phyloP scores from a whole-genome alignment of 1,139 yeast genomes.

The Torulaspora pretoriensis region DNA sequence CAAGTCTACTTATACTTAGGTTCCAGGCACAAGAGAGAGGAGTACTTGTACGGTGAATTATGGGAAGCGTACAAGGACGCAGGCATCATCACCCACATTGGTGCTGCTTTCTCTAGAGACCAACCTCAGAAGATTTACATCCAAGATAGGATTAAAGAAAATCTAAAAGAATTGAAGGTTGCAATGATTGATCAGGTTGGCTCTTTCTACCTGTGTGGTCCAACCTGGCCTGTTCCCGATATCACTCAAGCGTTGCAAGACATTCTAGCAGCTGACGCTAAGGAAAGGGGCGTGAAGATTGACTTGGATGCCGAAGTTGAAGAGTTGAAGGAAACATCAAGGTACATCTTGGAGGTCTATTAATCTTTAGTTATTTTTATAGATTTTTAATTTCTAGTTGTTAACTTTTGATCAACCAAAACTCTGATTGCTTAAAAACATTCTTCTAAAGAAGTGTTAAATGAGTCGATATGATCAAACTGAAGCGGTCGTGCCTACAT shows the following conservation, averaged over 20 bases:
- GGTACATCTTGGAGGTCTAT: slow-evolving; percentile 92
- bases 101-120: slow-evolving; percentile 98
- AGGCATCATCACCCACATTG: slow-evolving; percentile 87
- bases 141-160: slow-evolving; percentile 86
- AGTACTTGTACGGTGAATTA: slow-evolving; percentile 90
- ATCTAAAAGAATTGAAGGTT: slow-evolving; percentile 64
- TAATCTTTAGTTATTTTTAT: slow-evolving; percentile 34
- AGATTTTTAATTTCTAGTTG: neutral
- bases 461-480: no score
- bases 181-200: slow-evolving; percentile 79
- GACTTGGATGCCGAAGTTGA: slow-evolving; percentile 81
- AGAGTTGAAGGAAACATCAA: slow-evolving; percentile 87
- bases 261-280: slow-evolving; percentile 69
- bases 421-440: neutral
- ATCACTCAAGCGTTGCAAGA: slow-evolving; percentile 87
- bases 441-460: no score
- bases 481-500: slow-evolving; percentile 20
- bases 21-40: slow-evolving; percentile 93
- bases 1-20: slow-evolving; percentile 86
- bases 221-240: slow-evolving; percentile 99
- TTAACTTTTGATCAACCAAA: no score
- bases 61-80: slow-evolving; percentile 97
- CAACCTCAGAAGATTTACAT: slow-evolving; percentile 93
- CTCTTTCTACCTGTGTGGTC: slow-evolving; percentile 95
- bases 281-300: slow-evolving; percentile 57